Evolutionary conservation across 176 grass and related monocot genomes (phyloP), one percentile per base, ranked within the genome.

Genomic region (Poa annua): DNA sequence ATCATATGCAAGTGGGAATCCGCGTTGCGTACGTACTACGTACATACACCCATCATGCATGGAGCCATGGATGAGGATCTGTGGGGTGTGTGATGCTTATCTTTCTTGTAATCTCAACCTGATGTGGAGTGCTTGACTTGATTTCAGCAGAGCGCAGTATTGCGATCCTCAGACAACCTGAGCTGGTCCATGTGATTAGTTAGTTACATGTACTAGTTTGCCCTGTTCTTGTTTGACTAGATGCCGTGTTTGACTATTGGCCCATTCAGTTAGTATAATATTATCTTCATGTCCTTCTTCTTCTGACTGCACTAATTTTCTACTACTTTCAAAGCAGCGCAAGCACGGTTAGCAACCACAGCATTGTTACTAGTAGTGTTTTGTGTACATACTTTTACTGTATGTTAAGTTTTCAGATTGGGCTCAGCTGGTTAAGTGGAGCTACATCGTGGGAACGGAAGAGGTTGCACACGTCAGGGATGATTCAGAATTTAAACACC

Each of bases 71-170:
- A n/a, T n/a, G n/a, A n/a, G n/a, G n/a, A n/a, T n/a, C 47, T 50
- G 15, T 7, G 11, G 42, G 53, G 39, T 56, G 52, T 20, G 41
- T 2, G 24, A 24, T 81, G 44, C 72, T 33, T 39, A 86, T 89
- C 72, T 73, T 89, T 82, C 79, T 86, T 66, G 83, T 82, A 78
- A 89, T 82, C 22, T 53, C 65, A 55, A 86, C 78, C 29, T 65
- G 78, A 78, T 56, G 53, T 77, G 20, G 72, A 77, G 56, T 55
- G 72, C 41, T 89, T 89, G 78, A 85, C 83, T 47, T 8, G 3
- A 42, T 71, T 77, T 67, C n/a, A n/a, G n/a, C n/a, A 80, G 52
- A 52, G 76, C 33, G 53, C 47, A 80, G 56, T 29, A 22, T 33
- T 49, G 44, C 4, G 5, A 45, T 34, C 32, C 22, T 67, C 78